phyloP scores from a whole-genome alignment of 768 basidiomycete genomes.

The Royoungia palumana region DNA sequence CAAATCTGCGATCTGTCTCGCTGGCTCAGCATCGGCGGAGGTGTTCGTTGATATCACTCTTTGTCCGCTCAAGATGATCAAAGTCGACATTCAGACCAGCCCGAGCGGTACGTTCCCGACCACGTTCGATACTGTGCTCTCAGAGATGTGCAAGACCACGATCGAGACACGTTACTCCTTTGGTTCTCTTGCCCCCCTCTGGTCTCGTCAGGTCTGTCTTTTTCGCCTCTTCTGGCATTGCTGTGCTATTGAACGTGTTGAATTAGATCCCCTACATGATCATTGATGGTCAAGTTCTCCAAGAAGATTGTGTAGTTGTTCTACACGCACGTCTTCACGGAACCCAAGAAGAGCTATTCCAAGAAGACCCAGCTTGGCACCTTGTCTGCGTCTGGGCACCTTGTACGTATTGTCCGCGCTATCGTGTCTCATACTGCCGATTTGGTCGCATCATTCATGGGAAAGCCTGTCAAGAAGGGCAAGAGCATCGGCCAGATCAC shows the following conservation, averaged over 20 bases:
- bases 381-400: slow-evolving; percentile 88
- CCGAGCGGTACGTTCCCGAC: no score
- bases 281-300: slow-evolving; percentile 99
- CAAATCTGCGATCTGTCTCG: no score
- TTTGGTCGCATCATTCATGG: slow-evolving; percentile 88
- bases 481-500: slow-evolving; percentile 71
- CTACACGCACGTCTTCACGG: slow-evolving; percentile 82
- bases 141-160: slow-evolving; percentile 65
- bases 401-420: slow-evolving; percentile 94
- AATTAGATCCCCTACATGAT: slow-evolving; percentile 76
- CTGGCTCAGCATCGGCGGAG: no score
- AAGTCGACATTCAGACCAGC: no score
- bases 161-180: slow-evolving; percentile 80
- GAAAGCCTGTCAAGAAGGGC: slow-evolving; percentile 84
- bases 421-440: slow-evolving; percentile 97
- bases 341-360: slow-evolving; percentile 73
- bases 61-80: no score
- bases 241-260: background rate
- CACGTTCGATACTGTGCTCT: slow-evolving; percentile 65
- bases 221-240: background rate
- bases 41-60: no score
- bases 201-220: slow-evolving; percentile 59
- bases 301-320: slow-evolving; percentile 85
- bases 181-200: slow-evolving; percentile 80
- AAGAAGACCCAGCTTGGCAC: slow-evolving; percentile 85